These are phyloP conservation scores for Trypanosoma brucei DNA, from an alignment of 208 protist species.

Conservation along the genomic window DNA sequence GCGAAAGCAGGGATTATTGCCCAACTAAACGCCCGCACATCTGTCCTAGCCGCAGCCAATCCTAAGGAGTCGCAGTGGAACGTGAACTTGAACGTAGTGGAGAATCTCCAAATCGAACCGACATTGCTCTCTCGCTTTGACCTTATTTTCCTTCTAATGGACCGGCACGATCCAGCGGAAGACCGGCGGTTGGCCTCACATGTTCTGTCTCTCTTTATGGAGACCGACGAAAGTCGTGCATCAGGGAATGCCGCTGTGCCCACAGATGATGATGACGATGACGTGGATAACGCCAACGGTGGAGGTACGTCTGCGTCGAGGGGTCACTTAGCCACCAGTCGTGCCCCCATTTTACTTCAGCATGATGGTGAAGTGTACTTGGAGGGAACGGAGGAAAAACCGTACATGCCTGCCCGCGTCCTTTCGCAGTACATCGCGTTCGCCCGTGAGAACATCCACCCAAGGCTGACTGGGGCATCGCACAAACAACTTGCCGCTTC, in stretches of 20 bases:
- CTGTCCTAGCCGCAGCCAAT: conserved; percentile 99
- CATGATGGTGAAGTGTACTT: conserved; percentile 76
- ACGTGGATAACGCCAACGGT: background rate
- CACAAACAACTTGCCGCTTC: conserved; percentile 85
- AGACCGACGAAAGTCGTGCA: conserved; percentile 15
- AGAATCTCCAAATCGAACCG: conserved; percentile 98
- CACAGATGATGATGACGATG: conserved; percentile 3
- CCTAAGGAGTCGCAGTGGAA: conserved; percentile 98
- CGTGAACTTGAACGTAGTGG: conserved; percentile 93
- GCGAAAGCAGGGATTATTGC: conserved; percentile 99
- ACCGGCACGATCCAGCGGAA: conserved; percentile 89
- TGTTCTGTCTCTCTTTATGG: conserved; percentile 96
- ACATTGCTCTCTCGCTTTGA: conserved; percentile 99
- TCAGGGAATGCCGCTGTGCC: background rate
- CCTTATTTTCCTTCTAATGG: conserved; percentile 97
- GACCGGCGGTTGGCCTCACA: conserved; percentile 95
- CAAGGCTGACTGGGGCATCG: conserved; percentile 84
- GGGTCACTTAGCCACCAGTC: conserved; percentile 13
- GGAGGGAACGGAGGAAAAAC: conserved; percentile 33
- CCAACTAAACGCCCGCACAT: conserved; percentile 97
- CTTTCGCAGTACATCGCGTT: conserved; percentile 93
- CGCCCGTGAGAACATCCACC: conserved; percentile 82
- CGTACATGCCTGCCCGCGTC: conserved; percentile 72
- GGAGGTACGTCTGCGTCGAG: conserved; percentile 1
- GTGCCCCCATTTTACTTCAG: conserved; percentile 38